These are phyloP conservation scores for Catharanthus roseus DNA, from an alignment of 257 asterid genomes.

Conservation along the genomic window DNA sequence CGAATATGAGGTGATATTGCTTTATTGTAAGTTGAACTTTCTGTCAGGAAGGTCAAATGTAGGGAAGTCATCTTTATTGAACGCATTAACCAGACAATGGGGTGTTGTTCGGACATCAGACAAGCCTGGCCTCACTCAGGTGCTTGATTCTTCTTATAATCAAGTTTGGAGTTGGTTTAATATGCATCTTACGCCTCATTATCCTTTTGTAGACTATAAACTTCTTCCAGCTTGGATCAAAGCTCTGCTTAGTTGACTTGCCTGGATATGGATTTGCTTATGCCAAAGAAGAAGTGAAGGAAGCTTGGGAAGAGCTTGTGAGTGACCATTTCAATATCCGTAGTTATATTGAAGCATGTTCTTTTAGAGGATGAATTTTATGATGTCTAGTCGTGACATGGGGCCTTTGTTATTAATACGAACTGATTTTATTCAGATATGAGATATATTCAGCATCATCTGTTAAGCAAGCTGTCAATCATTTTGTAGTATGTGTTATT, in stretches of 20 bases:
- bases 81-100: slow-evolving; percentile 93
- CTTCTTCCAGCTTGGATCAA: slow-evolving; percentile 80
- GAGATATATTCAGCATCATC: not conserved
- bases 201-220: slow-evolving; percentile 60
- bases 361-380: not conserved
- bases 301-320: slow-evolving; percentile 98
- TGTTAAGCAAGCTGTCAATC: not conserved
- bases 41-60: slow-evolving; percentile 85
- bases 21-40: slow-evolving; percentile 6
- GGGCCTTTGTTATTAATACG: not conserved
- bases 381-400: not conserved
- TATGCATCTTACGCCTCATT: slow-evolving; percentile 19
- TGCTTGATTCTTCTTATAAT: slow-evolving; percentile 20
- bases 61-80: slow-evolving; percentile 91
- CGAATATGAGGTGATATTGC: not conserved
- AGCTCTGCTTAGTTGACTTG: slow-evolving; percentile 81
- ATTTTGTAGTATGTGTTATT: not conserved
- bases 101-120: slow-evolving; percentile 96
- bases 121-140: slow-evolving; percentile 99
- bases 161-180: slow-evolving; percentile 16
- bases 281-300: slow-evolving; percentile 96
- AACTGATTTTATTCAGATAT: not conserved
- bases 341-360: slow-evolving; percentile 9
- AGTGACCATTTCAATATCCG: slow-evolving; percentile 27
- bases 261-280: slow-evolving; percentile 99